A percentile compares a stretch with the other conserved stretches of the same genome.
Conservation (phyloP, 2,329 filamentous ascomycete species). For the Trichoderma oligosporum region DNA sequence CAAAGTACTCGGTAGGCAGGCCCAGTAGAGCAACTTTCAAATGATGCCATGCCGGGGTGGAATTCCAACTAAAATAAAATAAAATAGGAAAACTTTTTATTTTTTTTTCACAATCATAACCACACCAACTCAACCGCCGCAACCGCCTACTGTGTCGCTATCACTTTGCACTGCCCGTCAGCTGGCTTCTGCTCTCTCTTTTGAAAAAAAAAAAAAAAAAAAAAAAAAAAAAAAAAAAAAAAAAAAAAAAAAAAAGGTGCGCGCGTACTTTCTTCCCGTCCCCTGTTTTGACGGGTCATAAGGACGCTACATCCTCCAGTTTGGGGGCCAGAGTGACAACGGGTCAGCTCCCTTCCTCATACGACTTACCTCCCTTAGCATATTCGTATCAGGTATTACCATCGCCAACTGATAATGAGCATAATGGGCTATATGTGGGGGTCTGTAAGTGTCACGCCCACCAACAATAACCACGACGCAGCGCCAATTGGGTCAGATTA, state of each 20-base stretch:
- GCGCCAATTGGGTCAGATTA: not conserved
- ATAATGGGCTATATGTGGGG: slow-evolving; percentile 9
- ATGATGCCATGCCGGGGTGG: slow-evolving; percentile 20
- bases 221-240: too few species aligned
- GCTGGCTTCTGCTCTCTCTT: slow-evolving; percentile 1
- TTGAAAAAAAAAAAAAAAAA: too few species aligned
- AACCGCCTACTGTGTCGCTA: not conserved
- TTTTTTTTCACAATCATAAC: not conserved
- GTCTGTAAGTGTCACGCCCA: slow-evolving; percentile 2
- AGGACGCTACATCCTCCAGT: slow-evolving; percentile 9
- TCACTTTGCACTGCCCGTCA: slow-evolving; percentile 4
- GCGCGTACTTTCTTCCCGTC: slow-evolving; percentile 2
- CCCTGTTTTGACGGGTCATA: slow-evolving; percentile 7
- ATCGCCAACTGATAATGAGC: slow-evolving; percentile 1
- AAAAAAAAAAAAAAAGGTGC: too few species aligned
- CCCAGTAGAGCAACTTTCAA: not conserved
- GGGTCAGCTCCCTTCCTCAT: slow-evolving; percentile 1
- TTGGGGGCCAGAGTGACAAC: slow-evolving; percentile 14
- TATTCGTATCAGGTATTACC: not conserved
- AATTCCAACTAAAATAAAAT: slow-evolving; percentile 4
- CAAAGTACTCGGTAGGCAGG: not conserved
- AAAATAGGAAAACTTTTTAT: not conserved
- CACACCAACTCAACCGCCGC: not conserved
- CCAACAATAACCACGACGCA: slow-evolving; percentile 9
- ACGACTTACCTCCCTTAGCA: not conserved